phyloP scores from a whole-genome alignment of 73 alveolate species.

The Paramecium octaurelia region DNA sequence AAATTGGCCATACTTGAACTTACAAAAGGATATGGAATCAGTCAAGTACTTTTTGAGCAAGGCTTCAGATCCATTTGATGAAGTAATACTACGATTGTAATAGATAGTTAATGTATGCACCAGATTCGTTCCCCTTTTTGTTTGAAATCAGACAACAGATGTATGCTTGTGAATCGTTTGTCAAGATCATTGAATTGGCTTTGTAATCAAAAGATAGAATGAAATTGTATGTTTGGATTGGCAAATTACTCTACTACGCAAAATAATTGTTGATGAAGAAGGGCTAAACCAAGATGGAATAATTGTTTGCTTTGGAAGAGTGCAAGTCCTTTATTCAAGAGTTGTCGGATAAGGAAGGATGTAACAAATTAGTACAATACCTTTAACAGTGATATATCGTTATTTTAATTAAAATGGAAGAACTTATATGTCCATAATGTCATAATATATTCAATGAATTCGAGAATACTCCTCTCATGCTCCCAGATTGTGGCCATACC shows the following conservation, averaged over 20 bases:
- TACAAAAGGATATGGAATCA: not conserved
- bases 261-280: not conserved
- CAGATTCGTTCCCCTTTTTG: not conserved
- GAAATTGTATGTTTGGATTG: conserved; percentile 1
- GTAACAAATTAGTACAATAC: not conserved
- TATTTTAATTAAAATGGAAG: conserved; percentile 15
- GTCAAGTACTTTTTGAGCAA: not conserved
- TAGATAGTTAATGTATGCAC: not conserved
- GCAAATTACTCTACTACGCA: conserved; percentile 27
- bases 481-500: conserved; percentile 48
- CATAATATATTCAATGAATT: not conserved
- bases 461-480: conserved; percentile 28
- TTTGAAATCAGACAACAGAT: not conserved
- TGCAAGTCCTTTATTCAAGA: not conserved
- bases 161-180: not conserved
- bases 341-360: not conserved
- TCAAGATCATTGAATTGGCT: not conserved
- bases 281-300: not conserved
- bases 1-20: conserved; percentile 10
- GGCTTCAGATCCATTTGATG: not conserved
- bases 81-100: not conserved
- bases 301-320: not conserved
- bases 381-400: not conserved
- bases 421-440: conserved; percentile 39
- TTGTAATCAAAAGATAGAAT: not conserved